These are phyloP conservation scores for Leishmania gerbilli DNA, from an alignment of 208 protist species.

Conservation along the genomic window DNA sequence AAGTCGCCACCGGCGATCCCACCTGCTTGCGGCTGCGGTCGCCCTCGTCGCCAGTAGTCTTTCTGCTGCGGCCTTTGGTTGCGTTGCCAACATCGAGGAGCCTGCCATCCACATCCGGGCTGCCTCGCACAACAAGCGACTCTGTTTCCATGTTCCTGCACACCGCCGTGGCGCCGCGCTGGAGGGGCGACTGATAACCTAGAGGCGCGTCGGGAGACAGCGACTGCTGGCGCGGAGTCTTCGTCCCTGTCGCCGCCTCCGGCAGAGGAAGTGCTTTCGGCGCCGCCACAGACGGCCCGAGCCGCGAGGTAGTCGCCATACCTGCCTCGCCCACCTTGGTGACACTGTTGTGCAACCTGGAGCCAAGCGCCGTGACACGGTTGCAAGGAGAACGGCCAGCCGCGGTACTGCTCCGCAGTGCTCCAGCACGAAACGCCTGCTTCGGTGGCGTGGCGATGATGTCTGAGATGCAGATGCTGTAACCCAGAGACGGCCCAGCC, in stretches of 20 bases:
- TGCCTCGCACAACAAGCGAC: neutral
- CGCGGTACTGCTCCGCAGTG: neutral
- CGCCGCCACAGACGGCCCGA: neutral
- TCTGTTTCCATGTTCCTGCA: neutral
- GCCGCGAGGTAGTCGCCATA: neutral
- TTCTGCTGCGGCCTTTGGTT: no score
- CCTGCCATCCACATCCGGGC: neutral
- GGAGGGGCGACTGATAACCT: conserved; percentile 16
- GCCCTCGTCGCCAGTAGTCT: neutral
- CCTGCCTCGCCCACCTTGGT: neutral
- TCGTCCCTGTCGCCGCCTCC: neutral
- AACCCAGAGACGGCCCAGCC: neutral
- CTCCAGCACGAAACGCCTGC: neutral
- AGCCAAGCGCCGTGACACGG: neutral
- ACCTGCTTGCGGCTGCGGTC: neutral
- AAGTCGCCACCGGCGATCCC: neutral
- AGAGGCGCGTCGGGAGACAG: neutral
- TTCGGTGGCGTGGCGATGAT: neutral
- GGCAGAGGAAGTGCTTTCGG: neutral
- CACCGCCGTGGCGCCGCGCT: conserved; percentile 17
- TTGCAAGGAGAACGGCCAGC: neutral
- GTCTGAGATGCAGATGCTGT: neutral
- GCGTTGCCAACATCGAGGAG: neutral
- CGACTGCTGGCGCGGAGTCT: neutral
- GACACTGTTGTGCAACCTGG: neutral